Base-by-base conservation (phyloP, 2,329 filamentous ascomycete genomes). In the Ramichloridium luteum region DNA sequence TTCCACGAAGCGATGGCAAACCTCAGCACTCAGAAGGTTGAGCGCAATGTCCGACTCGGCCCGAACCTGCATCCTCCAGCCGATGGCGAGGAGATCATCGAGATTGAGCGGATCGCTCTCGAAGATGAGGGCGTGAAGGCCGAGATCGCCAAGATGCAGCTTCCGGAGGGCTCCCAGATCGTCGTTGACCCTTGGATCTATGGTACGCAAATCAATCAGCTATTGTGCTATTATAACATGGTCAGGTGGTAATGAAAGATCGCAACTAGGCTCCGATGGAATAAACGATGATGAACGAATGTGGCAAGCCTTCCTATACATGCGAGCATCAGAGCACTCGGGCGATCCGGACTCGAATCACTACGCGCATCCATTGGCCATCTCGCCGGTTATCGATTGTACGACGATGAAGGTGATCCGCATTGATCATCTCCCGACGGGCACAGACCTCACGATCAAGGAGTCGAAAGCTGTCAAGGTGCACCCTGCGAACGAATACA, bases 111-210 rank as follows among this genome's bases (percentile, higher is more conserved):
- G 39, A 51, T 66, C 18, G 70, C 64, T n/a, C 54, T 75, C 9
- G 60, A 60, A 26, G 68, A 76, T 40, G 62, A 65, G 16, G 60
- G 58, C 3, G 72, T 77, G 6, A 59, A 72, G 45, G 68, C 66
- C 2, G 72, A 72, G 39, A 63, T 76, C 34, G 67, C 65, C 18
- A 76, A 76, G 44, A 43, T 77, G 37, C 53, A 74, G 35, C 59
- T 77, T 1, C 72, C 72, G 0, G 54, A 68, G 40, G 71, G 69
- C 13, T 62, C 70, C 5, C 62, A 63, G 2, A 60, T 77, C 13
- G 67, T 72, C 38, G 61, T 64, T 30, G 72, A 75, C 40, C 71
- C 71, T 0, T 85, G 79, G 80, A 81, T 81, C 22, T 85, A 83
- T 40, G 72, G 68, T 51, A 46, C 17, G 34, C 29, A 10, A 8